Base-by-base conservation (phyloP, 2,329 filamentous ascomycete genomes). In the Xenosphaeropsis pyriputrescens region DNA sequence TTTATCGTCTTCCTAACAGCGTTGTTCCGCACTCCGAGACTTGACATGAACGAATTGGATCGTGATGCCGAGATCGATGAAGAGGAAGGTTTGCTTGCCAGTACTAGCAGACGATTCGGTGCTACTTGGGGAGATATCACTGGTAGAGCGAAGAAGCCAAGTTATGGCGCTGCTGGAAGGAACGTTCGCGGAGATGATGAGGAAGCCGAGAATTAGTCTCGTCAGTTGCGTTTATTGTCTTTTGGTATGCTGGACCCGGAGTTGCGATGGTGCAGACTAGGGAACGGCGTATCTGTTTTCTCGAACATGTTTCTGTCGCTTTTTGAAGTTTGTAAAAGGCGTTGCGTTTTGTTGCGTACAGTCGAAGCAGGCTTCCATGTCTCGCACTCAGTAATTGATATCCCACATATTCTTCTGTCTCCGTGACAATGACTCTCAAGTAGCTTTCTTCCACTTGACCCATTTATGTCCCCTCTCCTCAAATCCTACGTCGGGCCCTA, bases 41-140 rank as follows among this genome's bases (percentile, higher is more conserved):
- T 94, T 29, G 75, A 89, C 49, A 67, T 89, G 39, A 70, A 73
- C 34, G 77, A 88, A 50, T 57, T 93, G 6, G 91, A 96, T 46
- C 83, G 89, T 43, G 88, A 95, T 53, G 79, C 88, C 13, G 85
- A 93, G 57, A 83, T 79, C 19, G 86, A 89, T 14, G 91, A 96
- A 55, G 91, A 98, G 53, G 91, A 98, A 61, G 85, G 88, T 9
- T 64, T 98, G 35, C 63, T 98, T 34, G 85, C 85, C 0, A 85
- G 75, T 49, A 93, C 86, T 0, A 77, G 85, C 5, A 65, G 85
- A 40, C 70, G 85, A 22, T 86, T 93, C 47, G 80, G 82, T 32
- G 85, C 85, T 5, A 86, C 82, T 1, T 95, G 86, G 86, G 75
- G 89, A 55, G 85, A 93, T 54, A 79, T 93, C 36, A 84, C 80